Evolutionary conservation across 495 filamentous ascomycete genomes (phyloP), one percentile per base, ranked within the genome.

Genomic region (Penicillium turbatum): DNA sequence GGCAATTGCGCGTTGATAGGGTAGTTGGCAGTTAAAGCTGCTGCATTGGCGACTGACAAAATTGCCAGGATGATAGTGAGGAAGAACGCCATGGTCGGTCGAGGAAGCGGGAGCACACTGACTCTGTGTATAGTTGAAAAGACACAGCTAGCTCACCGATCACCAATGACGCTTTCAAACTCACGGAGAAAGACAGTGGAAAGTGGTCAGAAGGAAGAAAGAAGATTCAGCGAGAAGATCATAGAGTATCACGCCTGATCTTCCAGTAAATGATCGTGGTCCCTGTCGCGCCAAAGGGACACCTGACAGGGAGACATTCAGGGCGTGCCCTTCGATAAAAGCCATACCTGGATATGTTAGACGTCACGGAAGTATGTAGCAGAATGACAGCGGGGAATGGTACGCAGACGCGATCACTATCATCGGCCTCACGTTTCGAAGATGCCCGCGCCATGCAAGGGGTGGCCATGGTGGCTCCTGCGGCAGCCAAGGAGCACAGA

Each of bases 1-100:
- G 88, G 88, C 10, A 90, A 76, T 62, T 93, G 88, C 5, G 86
- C 78, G 66, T 90, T 90, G 57, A 92, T 76, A 0, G 86, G 86
- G 46, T 89, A 86, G 32, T 80, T 79, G 44, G 85, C 72, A 21
- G 49, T 64, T 54, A 48, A 79, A 75, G 42, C 62, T 66, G 59
- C 59, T 39, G 81, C 81, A 44, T 62, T 56, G 15, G 73, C 72
- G 30, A 54, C 55, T 45, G 66, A 58, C 24, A 74, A 46, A 15
- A 78, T 50, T 30, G 60, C 54, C 60, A 76, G 51, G 30, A 70
- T 32, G 24, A 67, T 53, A 40, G 71, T 29, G 21, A 64, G 54
- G 35, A 71, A 48, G 39, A 63, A 52, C 48, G 70, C 66, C 71
- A 72, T 71, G 42, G 54, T 57, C 54, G 51, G 40, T 46, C 48